Percentiles rank a stretch among this genome's conserved stretches.
These are phyloP conservation scores for Trichoderma semiorbis DNA, from an alignment of 2,329 filamentous ascomycete species.

Conservation along the genomic window DNA sequence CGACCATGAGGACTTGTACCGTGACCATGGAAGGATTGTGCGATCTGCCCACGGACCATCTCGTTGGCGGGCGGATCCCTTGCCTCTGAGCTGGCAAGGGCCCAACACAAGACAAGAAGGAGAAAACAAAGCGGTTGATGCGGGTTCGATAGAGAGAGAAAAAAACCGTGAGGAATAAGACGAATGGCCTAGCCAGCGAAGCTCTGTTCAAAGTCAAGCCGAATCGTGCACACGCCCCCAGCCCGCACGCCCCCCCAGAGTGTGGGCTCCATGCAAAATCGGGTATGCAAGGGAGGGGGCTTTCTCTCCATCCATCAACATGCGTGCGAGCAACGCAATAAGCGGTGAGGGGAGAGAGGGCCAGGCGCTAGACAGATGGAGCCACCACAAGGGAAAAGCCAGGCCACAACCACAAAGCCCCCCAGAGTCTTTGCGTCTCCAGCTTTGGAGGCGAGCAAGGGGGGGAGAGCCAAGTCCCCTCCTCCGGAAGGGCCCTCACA, in stretches of 20 bases:
- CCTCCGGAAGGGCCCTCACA: not conserved
- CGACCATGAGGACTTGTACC: not conserved
- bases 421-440: not conserved
- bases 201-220: not conserved
- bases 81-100: constrained; percentile 18
- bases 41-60: constrained; percentile 15
- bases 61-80: constrained; percentile 11
- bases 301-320: constrained; percentile 17
- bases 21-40: constrained; percentile 4
- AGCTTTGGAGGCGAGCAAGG: not conserved
- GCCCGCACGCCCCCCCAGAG: not conserved
- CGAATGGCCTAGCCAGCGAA: constrained; percentile 12
- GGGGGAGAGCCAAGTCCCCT: not conserved
- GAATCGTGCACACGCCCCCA: constrained; percentile 7
- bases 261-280: constrained; percentile 18
- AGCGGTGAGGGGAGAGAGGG: constrained; percentile 19
- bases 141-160: not conserved
- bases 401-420: not conserved
- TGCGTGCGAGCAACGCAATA: constrained; percentile 16
- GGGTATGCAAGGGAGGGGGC: constrained; percentile 22
- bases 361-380: constrained; percentile 13
- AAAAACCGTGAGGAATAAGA: not conserved
- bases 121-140: not conserved
- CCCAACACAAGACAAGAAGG: constrained; percentile 15
- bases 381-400: constrained; percentile 9